Evolutionary conservation across 1,139 yeast species (phyloP).

Genomic region (Nematodospora anomalae): DNA sequence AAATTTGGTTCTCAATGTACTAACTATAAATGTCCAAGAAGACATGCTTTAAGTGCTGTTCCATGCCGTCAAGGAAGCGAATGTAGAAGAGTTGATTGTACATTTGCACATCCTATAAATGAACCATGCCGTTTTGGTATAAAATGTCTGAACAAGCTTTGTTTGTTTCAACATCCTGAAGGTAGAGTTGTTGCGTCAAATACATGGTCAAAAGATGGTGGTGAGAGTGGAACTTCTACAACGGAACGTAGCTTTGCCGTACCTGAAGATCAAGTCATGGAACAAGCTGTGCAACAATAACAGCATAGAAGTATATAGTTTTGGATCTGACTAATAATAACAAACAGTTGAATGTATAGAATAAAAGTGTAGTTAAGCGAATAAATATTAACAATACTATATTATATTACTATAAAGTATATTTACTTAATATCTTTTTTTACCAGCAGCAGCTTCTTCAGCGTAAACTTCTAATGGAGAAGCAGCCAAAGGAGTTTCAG

Average conservation of each 20-base stretch:
- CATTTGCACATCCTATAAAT: constrained; percentile 74
- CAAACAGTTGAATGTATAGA: neutral
- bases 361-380: neutral
- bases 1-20: constrained; percentile 76
- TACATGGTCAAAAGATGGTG: constrained; percentile 45
- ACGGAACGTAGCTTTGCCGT: constrained; percentile 69
- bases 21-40: constrained; percentile 72
- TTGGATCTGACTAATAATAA: neutral
- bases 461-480: constrained; percentile 95
- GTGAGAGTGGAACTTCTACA: constrained; percentile 12
- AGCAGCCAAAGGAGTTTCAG: constrained; percentile 75
- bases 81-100: constrained; percentile 79
- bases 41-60: constrained; percentile 75
- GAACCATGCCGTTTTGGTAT: constrained; percentile 80
- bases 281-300: constrained; percentile 54
- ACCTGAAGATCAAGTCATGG: constrained; percentile 73
- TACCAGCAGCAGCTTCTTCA: constrained; percentile 74
- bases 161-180: constrained; percentile 78
- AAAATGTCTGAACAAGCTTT: constrained; percentile 66
- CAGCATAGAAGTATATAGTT: neutral
- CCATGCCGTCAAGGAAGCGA: constrained; percentile 79
- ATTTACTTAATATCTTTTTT: constrained; percentile 63
- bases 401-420: constrained; percentile 6
- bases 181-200: constrained; percentile 52
- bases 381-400: constrained; percentile 1